phyloP scores from a whole-genome alignment of 2,329 filamentous ascomycete species.

The Cladophialophora chaetospira region DNA sequence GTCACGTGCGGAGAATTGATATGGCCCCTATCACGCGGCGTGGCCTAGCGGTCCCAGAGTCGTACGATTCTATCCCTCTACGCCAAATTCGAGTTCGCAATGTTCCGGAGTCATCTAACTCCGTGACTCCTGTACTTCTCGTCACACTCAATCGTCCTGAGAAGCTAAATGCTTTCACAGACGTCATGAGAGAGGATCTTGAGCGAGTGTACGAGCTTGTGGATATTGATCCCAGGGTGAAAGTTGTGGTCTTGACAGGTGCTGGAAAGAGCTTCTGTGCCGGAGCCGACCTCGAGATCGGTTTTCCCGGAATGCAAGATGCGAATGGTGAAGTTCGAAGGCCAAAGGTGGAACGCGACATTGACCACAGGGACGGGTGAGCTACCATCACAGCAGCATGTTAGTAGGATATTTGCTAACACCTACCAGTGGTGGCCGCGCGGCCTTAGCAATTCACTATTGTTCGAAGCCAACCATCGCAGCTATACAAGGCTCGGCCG shows the following conservation, averaged over 20 bases:
- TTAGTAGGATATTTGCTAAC: not conserved
- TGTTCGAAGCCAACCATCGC: conserved; percentile 62
- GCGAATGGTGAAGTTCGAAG: not conserved
- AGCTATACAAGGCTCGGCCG: conserved; percentile 62
- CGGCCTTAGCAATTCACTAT: conserved; percentile 55
- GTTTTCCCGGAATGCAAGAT: conserved; percentile 46
- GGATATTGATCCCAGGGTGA: conserved; percentile 57
- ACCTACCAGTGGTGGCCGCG: conserved; percentile 41
- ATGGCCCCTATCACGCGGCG: no score
- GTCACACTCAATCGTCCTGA: conserved; percentile 57
- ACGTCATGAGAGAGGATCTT: conserved; percentile 52
- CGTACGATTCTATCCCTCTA: conserved; percentile 37
- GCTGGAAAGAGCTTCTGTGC: conserved; percentile 56
- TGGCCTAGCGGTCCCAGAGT: no score
- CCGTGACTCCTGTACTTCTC: conserved; percentile 45
- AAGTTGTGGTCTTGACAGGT: conserved; percentile 57
- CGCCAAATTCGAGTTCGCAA: conserved; percentile 16
- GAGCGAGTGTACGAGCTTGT: conserved; percentile 48
- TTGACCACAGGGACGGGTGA: conserved; percentile 55
- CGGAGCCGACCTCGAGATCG: conserved; percentile 58
- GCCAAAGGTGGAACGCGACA: no score
- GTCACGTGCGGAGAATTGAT: no score
- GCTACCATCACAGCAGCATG: not conserved
- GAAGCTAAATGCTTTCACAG: conserved; percentile 62
- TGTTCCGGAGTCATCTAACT: conserved; percentile 9